These are phyloP conservation scores for Paraleonurus japonicus DNA, from an alignment of 257 asterid genomes.

Conservation along the genomic window DNA sequence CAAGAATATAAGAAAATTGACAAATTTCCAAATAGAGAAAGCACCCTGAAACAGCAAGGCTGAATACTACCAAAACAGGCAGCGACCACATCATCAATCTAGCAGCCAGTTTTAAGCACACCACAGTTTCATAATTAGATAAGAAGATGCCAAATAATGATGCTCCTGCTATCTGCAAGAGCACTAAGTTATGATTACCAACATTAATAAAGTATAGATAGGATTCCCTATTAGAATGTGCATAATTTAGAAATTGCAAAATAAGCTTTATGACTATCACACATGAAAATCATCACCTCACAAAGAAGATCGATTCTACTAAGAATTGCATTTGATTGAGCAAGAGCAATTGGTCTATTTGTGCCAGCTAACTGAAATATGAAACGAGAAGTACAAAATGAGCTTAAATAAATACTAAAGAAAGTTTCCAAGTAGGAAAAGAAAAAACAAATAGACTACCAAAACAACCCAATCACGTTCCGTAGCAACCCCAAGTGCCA, in stretches of 20 bases:
- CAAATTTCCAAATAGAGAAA: slow-evolving; percentile 14
- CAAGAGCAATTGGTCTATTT: slow-evolving; percentile 89
- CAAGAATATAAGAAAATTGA: slow-evolving; percentile 21
- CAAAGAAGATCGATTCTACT: slow-evolving; percentile 87
- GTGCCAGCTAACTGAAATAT: slow-evolving; percentile 82
- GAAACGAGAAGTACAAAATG: slow-evolving; percentile 17
- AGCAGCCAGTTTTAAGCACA: slow-evolving; percentile 79
- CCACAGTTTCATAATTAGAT: slow-evolving; percentile 66
- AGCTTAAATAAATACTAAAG: background rate
- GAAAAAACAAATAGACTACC: slow-evolving; percentile 42
- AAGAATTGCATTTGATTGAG: slow-evolving; percentile 88
- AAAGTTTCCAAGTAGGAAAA: background rate
- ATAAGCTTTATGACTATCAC: slow-evolving; percentile 13
- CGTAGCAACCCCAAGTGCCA: slow-evolving; percentile 89
- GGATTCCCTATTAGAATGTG: background rate
- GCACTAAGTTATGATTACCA: slow-evolving; percentile 17
- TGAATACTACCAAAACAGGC: slow-evolving; percentile 66
- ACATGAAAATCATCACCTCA: slow-evolving; percentile 58
- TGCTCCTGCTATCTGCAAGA: slow-evolving; percentile 84
- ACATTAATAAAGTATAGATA: slow-evolving; percentile 8
- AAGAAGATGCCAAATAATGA: slow-evolving; percentile 82
- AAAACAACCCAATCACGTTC: slow-evolving; percentile 99
- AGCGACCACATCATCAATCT: slow-evolving; percentile 68
- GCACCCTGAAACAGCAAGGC: slow-evolving; percentile 14
- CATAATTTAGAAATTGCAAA: slow-evolving; percentile 10